Evolutionary conservation across 345 rosid species (phyloP).

Genomic region (Streptanthus diversifolius): DNA sequence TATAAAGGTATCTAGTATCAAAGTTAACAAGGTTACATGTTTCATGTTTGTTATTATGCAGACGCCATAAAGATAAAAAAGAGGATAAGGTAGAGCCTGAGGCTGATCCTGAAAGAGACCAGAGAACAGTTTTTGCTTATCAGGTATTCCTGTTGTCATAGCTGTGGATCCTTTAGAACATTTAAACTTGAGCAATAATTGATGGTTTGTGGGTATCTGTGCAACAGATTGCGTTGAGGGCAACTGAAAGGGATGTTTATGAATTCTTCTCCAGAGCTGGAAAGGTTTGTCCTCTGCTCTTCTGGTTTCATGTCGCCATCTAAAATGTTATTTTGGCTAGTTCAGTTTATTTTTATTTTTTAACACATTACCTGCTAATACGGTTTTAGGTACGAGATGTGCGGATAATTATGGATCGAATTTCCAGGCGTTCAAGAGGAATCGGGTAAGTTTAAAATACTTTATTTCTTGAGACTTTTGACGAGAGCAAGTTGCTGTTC

Average conservation of each 20-base stretch:
- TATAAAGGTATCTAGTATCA: conserved; percentile 2
- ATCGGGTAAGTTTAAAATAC: conserved; percentile 58
- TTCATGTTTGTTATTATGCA: conserved; percentile 36
- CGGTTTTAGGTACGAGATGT: conserved; percentile 87
- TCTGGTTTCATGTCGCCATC: conserved; percentile 16
- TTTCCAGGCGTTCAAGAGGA: conserved; percentile 93
- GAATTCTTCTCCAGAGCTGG: conserved; percentile 98
- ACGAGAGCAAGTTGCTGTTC: not conserved
- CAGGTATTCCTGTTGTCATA: conserved; percentile 51
- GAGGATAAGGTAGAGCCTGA: conserved; percentile 78
- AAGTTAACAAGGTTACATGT: conserved; percentile 10
- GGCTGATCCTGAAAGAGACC: conserved; percentile 98
- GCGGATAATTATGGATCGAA: conserved; percentile 96
- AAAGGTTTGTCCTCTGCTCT: conserved; percentile 53
- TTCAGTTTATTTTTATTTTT: not conserved
- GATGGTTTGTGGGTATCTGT: not conserved
- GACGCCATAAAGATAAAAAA: conserved; percentile 76
- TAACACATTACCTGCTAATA: not conserved
- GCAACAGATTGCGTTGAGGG: conserved; percentile 80
- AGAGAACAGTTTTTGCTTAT: conserved; percentile 97
- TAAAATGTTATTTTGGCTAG: not conserved
- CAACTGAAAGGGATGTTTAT: conserved; percentile 87
- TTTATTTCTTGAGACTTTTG: not conserved
- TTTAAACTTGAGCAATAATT: conserved; percentile 12
- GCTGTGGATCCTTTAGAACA: not conserved